Base-by-base conservation (phyloP, 2,329 filamentous ascomycete genomes). In the Exserohilum rostratum region DNA sequence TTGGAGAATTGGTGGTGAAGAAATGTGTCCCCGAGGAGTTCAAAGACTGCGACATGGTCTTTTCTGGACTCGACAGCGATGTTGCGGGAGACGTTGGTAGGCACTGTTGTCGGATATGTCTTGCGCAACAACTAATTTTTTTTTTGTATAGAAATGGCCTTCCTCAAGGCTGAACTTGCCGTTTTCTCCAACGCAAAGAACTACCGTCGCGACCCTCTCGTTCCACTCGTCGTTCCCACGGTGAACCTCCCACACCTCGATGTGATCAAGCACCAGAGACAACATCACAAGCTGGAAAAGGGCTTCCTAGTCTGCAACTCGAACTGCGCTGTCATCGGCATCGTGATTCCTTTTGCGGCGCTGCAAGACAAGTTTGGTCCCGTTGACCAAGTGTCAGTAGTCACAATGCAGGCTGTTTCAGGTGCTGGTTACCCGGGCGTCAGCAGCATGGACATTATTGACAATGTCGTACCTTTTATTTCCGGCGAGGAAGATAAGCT, bases 161-260 rank as follows among this genome's bases (percentile, higher is more conserved):
- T 98, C 77, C 84, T 96, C 70, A 89, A 89, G 72, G 88, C 91
- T 57, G 88, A 96, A 71, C 86, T 97, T 46, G 87, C 91, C 69
- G 90, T 97, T 74, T 98, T 99, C 82, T 96, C 92, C 69, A 99
- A 98, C 77, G 93, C 95, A 46, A 97, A 97, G 79, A 98, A 97
- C 85, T 91, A 96, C 83, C 90, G 95, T 68, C 89, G 89, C 73
- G 88, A 96, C 74, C 91, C 92, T 17, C 82, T 93, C 44, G 92
- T 97, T 2, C 95, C 95, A 10, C 87, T 98, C 70, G 90, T 98
- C 61, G 93, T 98, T 7, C 95, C 95, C 1, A 96, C 92, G 17
- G 93, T 98, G 76, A 98, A 98, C 81, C 87, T 96, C 11, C 78
- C 85, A 38, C 93, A 98, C 77, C 85, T 97, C 68, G 85, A 89